Conservation (phyloP, 345 rosid genomes). For the Hibiscus tridactylites region DNA sequence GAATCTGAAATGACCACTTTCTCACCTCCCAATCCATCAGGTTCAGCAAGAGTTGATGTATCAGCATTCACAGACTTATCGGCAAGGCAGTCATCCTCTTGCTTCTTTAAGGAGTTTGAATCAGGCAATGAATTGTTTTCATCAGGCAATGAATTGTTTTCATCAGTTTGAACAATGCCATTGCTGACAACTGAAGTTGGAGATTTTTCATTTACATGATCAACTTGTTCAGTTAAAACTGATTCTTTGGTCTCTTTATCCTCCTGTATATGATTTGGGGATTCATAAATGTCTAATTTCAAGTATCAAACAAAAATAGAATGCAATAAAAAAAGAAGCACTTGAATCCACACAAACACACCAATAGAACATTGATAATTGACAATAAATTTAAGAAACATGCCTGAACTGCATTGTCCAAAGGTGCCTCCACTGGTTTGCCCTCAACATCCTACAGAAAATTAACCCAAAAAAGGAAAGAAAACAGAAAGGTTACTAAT, state of each 20-base stretch:
- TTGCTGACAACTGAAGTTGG: constrained; percentile 55
- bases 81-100: constrained; percentile 20
- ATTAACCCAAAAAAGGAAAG: neutral
- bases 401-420: constrained; percentile 34
- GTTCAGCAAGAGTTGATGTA: constrained; percentile 32
- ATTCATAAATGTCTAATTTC: constrained; percentile 7
- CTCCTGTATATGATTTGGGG: constrained; percentile 29
- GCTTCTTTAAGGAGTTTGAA: constrained; percentile 29
- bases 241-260: constrained; percentile 36
- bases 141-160: constrained; percentile 38
- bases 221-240: constrained; percentile 35
- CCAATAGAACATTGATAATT: neutral
- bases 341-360: constrained; percentile 4
- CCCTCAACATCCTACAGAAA: constrained; percentile 27
- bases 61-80: constrained; percentile 25
- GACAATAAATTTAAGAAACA: constrained; percentile 4
- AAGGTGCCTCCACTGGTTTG: constrained; percentile 18
- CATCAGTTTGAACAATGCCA: constrained; percentile 41
- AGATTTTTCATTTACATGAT: constrained; percentile 38
- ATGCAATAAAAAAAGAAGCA: neutral
- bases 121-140: constrained; percentile 43
- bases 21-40: constrained; percentile 28
- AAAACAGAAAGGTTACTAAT: neutral
- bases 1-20: constrained; percentile 20
- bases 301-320: neutral